Evolutionary conservation across 2,329 filamentous ascomycete species (phyloP).

Genomic region (Didymellaceae sp.): DNA sequence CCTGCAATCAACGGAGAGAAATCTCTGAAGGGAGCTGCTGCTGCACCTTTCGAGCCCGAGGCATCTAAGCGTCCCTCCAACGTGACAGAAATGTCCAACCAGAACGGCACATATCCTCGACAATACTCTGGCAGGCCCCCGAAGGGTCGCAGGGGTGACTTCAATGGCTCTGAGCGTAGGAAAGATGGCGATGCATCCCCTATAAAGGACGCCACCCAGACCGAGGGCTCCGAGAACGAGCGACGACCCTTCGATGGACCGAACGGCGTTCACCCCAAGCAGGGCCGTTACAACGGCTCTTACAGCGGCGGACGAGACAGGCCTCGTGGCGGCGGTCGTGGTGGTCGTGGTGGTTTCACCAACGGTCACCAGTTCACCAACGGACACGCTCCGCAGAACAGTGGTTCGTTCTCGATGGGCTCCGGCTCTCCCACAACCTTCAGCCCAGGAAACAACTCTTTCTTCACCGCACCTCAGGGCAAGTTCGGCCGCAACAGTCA

Average conservation of each 20-base stretch:
- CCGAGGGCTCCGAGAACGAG: constrained; percentile 43
- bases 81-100: constrained; percentile 27
- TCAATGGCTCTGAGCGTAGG: constrained; percentile 37
- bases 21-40: constrained; percentile 24
- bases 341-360: constrained; percentile 50
- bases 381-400: constrained; percentile 44
- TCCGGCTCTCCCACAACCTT: constrained; percentile 46
- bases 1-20: constrained; percentile 34
- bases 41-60: constrained; percentile 33
- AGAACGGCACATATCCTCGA: constrained; percentile 38
- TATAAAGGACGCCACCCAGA: constrained; percentile 43
- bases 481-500: constrained; percentile 59
- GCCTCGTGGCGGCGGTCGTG: constrained; percentile 56
- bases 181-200: constrained; percentile 43
- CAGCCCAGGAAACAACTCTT: constrained; percentile 44
- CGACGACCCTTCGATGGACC: constrained; percentile 44
- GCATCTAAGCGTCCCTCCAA: constrained; percentile 28
- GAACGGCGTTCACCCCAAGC: constrained; percentile 37
- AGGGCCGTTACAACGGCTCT: constrained; percentile 39
- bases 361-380: constrained; percentile 50
- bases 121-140: constrained; percentile 38
- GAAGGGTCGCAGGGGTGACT: constrained; percentile 43
- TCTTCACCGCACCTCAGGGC: constrained; percentile 37
- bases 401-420: constrained; percentile 45
- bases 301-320: constrained; percentile 53